Evolutionary conservation across 345 rosid genomes (phyloP).

Genomic region (Sisymbrium altissimum): DNA sequence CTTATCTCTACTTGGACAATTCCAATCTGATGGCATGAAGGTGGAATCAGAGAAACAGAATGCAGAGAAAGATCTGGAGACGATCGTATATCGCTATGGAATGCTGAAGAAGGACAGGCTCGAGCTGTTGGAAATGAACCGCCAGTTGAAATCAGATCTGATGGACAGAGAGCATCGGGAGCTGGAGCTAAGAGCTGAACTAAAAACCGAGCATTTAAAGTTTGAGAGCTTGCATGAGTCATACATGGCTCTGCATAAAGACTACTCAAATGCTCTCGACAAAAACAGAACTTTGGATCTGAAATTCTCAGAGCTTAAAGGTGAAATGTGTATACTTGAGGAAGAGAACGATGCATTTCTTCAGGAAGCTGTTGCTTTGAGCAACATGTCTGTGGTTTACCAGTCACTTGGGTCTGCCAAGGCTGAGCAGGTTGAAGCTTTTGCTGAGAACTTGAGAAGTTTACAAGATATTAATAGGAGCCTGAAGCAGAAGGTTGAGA

Average conservation of each 20-base stretch:
- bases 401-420: slow-evolving; percentile 55
- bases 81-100: slow-evolving; percentile 29
- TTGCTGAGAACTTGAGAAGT: slow-evolving; percentile 41
- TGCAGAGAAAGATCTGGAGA: slow-evolving; percentile 46
- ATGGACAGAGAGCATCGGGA: slow-evolving; percentile 40
- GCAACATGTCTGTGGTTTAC: slow-evolving; percentile 49
- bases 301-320: slow-evolving; percentile 48
- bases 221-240: slow-evolving; percentile 51
- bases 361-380: slow-evolving; percentile 49
- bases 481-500: slow-evolving; percentile 48
- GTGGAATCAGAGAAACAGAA: slow-evolving; percentile 47
- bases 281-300: slow-evolving; percentile 44
- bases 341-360: slow-evolving; percentile 52
- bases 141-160: slow-evolving; percentile 52
- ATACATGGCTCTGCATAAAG: slow-evolving; percentile 46
- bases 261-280: slow-evolving; percentile 42
- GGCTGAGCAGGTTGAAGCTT: slow-evolving; percentile 45
- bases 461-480: slow-evolving; percentile 37
- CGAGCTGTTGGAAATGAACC: slow-evolving; percentile 61
- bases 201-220: slow-evolving; percentile 40
- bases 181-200: slow-evolving; percentile 39
- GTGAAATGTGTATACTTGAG: slow-evolving; percentile 45
- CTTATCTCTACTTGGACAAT: slow-evolving; percentile 50
- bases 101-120: slow-evolving; percentile 47
- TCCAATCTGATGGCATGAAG: slow-evolving; percentile 52